Base-by-base conservation (phyloP, 768 basidiomycete genomes). In the Lenzites betulinus region DNA sequence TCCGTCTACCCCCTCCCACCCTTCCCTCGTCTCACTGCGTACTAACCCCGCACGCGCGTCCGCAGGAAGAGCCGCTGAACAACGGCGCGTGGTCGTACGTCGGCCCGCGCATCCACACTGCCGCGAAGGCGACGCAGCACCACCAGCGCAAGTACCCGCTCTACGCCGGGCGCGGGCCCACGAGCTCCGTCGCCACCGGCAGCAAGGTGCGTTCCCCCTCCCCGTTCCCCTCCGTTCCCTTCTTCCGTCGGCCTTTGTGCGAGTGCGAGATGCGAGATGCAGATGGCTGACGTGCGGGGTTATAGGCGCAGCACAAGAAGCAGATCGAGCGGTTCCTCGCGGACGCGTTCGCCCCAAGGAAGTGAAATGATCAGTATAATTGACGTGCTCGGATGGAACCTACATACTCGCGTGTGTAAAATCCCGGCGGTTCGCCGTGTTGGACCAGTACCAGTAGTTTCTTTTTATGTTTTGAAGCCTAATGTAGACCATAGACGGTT, bases 1-100 rank as follows among this genome's bases (percentile, higher is more conserved):
- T 84, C 71, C 56, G 76, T 18, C 8, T 8, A 16, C 2, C 42
- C 3, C 42, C 22, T 20, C 18, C 8, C 41, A 4, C 41, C 15
- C 18, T 8, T 13, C 18, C 8, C n/a, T 8, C 18, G 3, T 8
- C 6, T 20, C n/a, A 12, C 30, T 11, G 12, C 6, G 15, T 53
- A 18, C 36, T 47, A 1, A 33, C 64, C 15, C 67, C 51, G 22
- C n/a, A 20, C 18, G 22, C 8, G 20, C 23, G 22, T 15, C 42
- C 42, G 13, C 70, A 87, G 82, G 95, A 96, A 76, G 94, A 98
- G 74, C 96, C 97, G 16, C 76, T 98, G 67, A 99, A 99, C 81
- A 95, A 94, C 69, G 96, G 96, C 66, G 88, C 93, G 2, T 99
- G 97, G 97, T 92, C 90, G 46, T 97, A 99, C 70, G 87, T 96